These are phyloP conservation scores for Stachybotrys chartarum DNA, from an alignment of 2,329 filamentous ascomycete genomes.

Conservation along the genomic window DNA sequence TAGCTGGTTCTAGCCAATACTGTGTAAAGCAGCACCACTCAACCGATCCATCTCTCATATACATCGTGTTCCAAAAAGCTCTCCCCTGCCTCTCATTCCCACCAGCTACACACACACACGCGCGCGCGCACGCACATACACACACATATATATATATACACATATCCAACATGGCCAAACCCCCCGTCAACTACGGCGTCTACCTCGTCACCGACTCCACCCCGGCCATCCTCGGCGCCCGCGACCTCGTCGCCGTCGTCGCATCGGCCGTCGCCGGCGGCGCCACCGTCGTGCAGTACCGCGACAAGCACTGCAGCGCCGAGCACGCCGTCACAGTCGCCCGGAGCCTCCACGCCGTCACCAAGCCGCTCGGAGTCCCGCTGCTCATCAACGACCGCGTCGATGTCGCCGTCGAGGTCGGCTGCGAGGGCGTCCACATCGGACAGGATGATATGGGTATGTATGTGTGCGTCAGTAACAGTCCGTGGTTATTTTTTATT, in stretches of 20 bases:
- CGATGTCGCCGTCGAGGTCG: slow-evolving; percentile 78
- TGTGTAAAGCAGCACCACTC: too few species aligned
- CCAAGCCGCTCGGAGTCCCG: slow-evolving; percentile 61
- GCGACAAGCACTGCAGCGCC: slow-evolving; percentile 80
- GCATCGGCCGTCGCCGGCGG: slow-evolving; percentile 69
- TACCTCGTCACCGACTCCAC: slow-evolving; percentile 94
- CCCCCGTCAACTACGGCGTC: slow-evolving; percentile 63
- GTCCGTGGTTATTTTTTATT: background rate
- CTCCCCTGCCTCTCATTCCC: background rate
- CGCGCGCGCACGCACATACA: too few species aligned
- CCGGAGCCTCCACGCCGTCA: slow-evolving; percentile 63
- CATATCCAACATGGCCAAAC: slow-evolving; percentile 9
- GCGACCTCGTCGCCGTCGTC: slow-evolving; percentile 66
- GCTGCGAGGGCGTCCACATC: slow-evolving; percentile 87
- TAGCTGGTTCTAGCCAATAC: too few species aligned
- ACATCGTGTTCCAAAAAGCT: background rate
- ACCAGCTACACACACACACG: background rate
- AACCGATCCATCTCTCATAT: too few species aligned
- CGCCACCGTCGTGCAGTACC: slow-evolving; percentile 81
- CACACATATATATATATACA: background rate
- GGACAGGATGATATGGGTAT: slow-evolving; percentile 84
- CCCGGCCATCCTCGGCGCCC: slow-evolving; percentile 67
- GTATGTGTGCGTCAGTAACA: background rate
- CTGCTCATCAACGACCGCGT: slow-evolving; percentile 90
- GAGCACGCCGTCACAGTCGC: slow-evolving; percentile 64